Conservation (phyloP, 768 basidiomycete genomes). For the Collybia sp. region DNA sequence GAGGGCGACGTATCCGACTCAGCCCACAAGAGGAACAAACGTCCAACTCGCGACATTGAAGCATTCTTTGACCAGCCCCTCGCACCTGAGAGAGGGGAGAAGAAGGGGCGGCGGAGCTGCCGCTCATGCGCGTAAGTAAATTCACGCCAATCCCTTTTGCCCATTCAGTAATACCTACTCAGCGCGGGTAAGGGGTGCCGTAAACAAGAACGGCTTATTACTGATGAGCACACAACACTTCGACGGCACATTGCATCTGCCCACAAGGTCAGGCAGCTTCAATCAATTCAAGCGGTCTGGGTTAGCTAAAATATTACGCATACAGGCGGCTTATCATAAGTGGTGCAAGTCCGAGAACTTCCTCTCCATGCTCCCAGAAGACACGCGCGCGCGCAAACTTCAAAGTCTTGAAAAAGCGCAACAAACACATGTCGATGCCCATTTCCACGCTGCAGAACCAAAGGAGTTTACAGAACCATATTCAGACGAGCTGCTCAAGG, state of each 20-base stretch:
- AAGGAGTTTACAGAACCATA: constrained; percentile 12
- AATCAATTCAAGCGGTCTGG: too few species aligned
- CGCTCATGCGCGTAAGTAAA: constrained; percentile 1
- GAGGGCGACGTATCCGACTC: not conserved
- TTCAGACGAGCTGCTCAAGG: constrained; percentile 15
- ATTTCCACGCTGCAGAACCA: constrained; percentile 1
- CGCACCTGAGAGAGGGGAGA: not conserved
- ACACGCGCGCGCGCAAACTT: constrained; percentile 8
- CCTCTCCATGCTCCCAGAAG: constrained; percentile 14
- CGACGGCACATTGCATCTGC: constrained; percentile 1
- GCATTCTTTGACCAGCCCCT: not conserved
- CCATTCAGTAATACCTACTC: not conserved
- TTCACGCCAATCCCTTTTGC: not conserved
- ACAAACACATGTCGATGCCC: constrained; percentile 4
- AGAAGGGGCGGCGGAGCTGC: not conserved
- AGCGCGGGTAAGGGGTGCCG: not conserved
- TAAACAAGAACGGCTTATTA: not conserved
- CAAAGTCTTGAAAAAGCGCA: not conserved
- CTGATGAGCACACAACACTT: constrained; percentile 3
- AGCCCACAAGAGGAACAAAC: not conserved
- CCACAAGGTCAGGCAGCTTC: constrained; percentile 3
- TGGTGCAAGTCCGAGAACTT: constrained; percentile 11
- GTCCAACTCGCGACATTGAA: not conserved
- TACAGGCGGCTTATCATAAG: constrained; percentile 1
- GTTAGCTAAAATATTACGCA: too few species aligned